Percentiles rank a stretch among this genome's conserved stretches.
Conservation (phyloP, 2,329 filamentous ascomycete genomes). For the Aureobasidium sp. region DNA sequence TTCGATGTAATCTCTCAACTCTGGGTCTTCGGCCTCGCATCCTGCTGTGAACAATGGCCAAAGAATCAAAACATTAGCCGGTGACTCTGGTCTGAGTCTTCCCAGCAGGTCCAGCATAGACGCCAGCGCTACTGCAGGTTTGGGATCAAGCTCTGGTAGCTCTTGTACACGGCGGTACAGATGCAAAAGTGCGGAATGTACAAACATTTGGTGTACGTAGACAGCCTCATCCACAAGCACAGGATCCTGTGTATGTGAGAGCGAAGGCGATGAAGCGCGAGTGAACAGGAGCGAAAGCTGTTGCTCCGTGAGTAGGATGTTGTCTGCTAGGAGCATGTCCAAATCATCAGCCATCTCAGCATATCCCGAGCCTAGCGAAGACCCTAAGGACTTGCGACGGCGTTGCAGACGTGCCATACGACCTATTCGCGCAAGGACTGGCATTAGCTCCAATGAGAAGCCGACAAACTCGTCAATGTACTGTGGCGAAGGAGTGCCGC, state of each 20-base stretch:
- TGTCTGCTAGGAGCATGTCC: conserved; percentile 4
- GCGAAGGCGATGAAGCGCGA: background rate
- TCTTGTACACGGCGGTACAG: conserved; percentile 10
- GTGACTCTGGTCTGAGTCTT: background rate
- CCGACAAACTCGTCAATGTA: conserved; percentile 15
- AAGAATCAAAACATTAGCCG: conserved; percentile 7
- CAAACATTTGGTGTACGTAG: conserved; percentile 7
- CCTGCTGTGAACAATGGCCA: conserved; percentile 14
- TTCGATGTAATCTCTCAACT: background rate
- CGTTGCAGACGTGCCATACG: conserved; percentile 14
- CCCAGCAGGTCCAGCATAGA: background rate
- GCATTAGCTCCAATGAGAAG: conserved; percentile 13
- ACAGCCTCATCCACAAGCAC: background rate
- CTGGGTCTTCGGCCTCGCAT: conserved; percentile 8
- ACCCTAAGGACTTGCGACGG: background rate
- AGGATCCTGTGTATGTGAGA: background rate
- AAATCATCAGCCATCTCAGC: conserved; percentile 10
- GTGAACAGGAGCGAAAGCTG: conserved; percentile 4
- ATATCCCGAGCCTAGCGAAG: background rate
- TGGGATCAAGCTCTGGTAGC: background rate
- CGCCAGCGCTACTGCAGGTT: background rate
- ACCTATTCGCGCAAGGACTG: conserved; percentile 3
- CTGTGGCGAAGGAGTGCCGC: background rate
- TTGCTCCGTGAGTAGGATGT: conserved; percentile 5
- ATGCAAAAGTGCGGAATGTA: conserved; percentile 4